These are phyloP conservation scores for Acanthamoeba healyi DNA, from an alignment of 208 protist genomes.

Conservation along the genomic window DNA sequence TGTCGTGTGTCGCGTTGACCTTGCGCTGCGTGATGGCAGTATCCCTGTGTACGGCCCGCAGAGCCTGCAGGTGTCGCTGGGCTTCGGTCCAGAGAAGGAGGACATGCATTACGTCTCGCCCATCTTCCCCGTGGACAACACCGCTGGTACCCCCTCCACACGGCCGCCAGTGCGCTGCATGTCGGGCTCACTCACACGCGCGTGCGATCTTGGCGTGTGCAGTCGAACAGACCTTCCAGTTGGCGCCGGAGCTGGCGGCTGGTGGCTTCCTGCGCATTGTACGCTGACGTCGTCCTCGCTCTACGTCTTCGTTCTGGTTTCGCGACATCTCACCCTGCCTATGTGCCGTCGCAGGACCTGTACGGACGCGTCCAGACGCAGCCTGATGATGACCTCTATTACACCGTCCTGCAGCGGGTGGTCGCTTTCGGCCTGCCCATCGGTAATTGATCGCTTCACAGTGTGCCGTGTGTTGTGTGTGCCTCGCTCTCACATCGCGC, in stretches of 20 bases:
- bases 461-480: neutral
- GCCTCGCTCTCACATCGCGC: too few relatives aligned
- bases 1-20: neutral
- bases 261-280: conserved; percentile 6
- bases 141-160: neutral
- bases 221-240: neutral
- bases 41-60: conserved; percentile 27
- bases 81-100: conserved; percentile 28
- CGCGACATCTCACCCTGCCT: neutral
- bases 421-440: neutral
- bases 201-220: neutral
- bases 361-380: conserved; percentile 34
- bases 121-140: conserved; percentile 5
- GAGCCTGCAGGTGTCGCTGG: conserved; percentile 12
- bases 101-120: conserved; percentile 39
- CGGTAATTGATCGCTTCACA: neutral
- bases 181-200: neutral
- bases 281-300: neutral
- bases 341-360: neutral
- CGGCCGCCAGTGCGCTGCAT: too few relatives aligned
- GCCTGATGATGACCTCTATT: conserved; percentile 42
- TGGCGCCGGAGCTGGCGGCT: conserved; percentile 1
- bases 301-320: too few relatives aligned
- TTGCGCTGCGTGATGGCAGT: neutral
- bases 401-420: conserved; percentile 45